phyloP scores from a whole-genome alignment of 495 filamentous ascomycete species.

The Hypomontagnella submonticulosa region DNA sequence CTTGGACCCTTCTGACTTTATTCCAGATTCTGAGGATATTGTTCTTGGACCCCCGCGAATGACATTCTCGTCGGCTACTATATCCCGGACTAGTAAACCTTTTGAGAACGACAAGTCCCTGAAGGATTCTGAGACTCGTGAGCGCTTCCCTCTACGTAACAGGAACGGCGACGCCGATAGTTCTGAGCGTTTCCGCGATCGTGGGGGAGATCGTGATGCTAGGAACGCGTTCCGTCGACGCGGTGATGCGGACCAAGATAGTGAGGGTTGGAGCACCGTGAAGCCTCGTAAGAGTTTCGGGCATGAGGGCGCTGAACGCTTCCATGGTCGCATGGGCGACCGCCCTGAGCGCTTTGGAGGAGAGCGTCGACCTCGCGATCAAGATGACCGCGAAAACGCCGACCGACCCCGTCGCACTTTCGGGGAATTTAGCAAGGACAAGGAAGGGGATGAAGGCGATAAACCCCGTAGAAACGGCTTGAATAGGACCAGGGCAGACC shows the following conservation, averaged over 20 bases:
- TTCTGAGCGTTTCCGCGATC: slow-evolving; percentile 55
- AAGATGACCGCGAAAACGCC: slow-evolving; percentile 64
- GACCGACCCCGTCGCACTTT: slow-evolving; percentile 65
- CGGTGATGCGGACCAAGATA: slow-evolving; percentile 64
- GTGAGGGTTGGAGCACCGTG: slow-evolving; percentile 69
- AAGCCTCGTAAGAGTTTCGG: slow-evolving; percentile 74
- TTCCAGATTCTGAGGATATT: slow-evolving; percentile 77
- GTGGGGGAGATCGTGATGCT: slow-evolving; percentile 62
- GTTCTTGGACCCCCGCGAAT: slow-evolving; percentile 89
- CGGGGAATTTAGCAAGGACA: slow-evolving; percentile 60
- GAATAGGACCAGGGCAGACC: slow-evolving; percentile 55
- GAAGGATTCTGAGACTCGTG: slow-evolving; percentile 64
- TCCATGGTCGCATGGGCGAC: slow-evolving; percentile 66
- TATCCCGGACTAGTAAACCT: slow-evolving; percentile 62
- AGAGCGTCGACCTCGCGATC: slow-evolving; percentile 56
- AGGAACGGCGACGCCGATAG: slow-evolving; percentile 75
- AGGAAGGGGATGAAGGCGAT: slow-evolving; percentile 65
- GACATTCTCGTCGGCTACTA: slow-evolving; percentile 84
- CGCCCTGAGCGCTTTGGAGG: slow-evolving; percentile 50
- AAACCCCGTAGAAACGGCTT: slow-evolving; percentile 66
- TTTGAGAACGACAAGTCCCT: slow-evolving; percentile 62
- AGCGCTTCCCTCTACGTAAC: slow-evolving; percentile 73
- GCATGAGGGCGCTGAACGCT: slow-evolving; percentile 69
- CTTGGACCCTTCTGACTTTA: slow-evolving; percentile 27
- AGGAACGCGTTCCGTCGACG: slow-evolving; percentile 61